Conservation (phyloP, 2,329 filamentous ascomycete genomes). For the Thelonectria rubi region DNA sequence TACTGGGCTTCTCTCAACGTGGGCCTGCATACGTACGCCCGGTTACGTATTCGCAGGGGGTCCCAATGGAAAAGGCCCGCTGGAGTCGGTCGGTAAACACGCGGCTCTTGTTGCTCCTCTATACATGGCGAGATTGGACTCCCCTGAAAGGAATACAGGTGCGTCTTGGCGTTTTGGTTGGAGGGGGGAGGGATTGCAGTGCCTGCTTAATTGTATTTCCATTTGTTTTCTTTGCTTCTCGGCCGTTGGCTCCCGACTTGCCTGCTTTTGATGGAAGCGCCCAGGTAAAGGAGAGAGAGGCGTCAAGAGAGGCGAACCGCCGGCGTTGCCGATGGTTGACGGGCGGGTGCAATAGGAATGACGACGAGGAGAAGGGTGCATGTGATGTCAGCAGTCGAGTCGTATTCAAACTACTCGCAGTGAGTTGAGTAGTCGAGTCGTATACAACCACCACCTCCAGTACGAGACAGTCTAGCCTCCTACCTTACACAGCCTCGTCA, state of each 20-base stretch:
- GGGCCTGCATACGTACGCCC: constrained; percentile 22
- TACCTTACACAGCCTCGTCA: too few species aligned
- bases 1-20: not conserved
- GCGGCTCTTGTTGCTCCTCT: not conserved
- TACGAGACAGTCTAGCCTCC: not conserved
- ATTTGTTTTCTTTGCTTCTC: not conserved
- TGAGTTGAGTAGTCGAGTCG: too few species aligned
- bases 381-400: too few species aligned
- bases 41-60: constrained; percentile 21
- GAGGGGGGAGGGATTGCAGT: not conserved
- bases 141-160: constrained; percentile 10
- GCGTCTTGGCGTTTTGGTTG: constrained; percentile 3
- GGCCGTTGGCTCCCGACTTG: constrained; percentile 32
- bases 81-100: constrained; percentile 7
- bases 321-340: too few species aligned
- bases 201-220: not conserved
- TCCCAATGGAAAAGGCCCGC: not conserved
- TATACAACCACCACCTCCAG: too few species aligned
- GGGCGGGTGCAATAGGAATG: too few species aligned
- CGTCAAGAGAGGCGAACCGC: too few species aligned
- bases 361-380: too few species aligned
- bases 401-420: too few species aligned
- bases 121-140: constrained; percentile 12
- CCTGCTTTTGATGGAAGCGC: constrained; percentile 6
- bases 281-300: too few species aligned